Evolutionary conservation across 2,329 filamentous ascomycete species (phyloP).

Genomic region (Ophiostoma quercus): DNA sequence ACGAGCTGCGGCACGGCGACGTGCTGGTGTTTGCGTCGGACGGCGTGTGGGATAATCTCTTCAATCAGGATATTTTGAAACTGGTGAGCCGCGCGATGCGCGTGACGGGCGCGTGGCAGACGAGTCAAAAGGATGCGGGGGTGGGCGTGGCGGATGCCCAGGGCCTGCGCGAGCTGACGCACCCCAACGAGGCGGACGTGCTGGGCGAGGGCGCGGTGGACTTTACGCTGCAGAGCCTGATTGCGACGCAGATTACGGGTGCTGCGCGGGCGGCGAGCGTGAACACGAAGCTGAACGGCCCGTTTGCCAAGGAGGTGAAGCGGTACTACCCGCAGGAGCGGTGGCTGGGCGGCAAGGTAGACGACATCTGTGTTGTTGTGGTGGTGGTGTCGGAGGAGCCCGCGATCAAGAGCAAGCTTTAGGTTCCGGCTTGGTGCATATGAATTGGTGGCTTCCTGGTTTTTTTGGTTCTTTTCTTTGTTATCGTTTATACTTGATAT

Average conservation of each 20-base stretch:
- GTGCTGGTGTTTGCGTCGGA: constrained; percentile 92
- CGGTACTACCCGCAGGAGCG: constrained; percentile 78
- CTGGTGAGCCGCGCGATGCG: constrained; percentile 75
- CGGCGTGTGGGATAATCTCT: constrained; percentile 93
- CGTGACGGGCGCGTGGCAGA: constrained; percentile 66
- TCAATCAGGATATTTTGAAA: constrained; percentile 79
- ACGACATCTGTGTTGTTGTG: constrained; percentile 88
- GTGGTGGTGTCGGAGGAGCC: constrained; percentile 66
- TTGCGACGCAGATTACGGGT: constrained; percentile 73
- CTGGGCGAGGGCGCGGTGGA: neutral
- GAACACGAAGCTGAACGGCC: constrained; percentile 76
- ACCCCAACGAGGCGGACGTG: constrained; percentile 18
- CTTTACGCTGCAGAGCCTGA: constrained; percentile 63
- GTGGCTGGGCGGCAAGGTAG: constrained; percentile 88
- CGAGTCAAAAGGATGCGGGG: constrained; percentile 47
- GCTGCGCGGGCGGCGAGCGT: constrained; percentile 81
- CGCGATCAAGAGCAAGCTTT: constrained; percentile 32
- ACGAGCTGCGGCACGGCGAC: constrained; percentile 79
- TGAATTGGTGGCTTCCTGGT: neutral
- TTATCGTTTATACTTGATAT: neutral
- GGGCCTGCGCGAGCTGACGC: constrained; percentile 34
- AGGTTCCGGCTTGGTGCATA: constrained; percentile 13
- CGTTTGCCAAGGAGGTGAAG: constrained; percentile 92
- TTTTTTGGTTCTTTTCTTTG: neutral
- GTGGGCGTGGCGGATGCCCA: constrained; percentile 52